Evolutionary conservation across 2,329 filamentous ascomycete genomes (phyloP).

Genomic region (Tolypocladium endophyticum): DNA sequence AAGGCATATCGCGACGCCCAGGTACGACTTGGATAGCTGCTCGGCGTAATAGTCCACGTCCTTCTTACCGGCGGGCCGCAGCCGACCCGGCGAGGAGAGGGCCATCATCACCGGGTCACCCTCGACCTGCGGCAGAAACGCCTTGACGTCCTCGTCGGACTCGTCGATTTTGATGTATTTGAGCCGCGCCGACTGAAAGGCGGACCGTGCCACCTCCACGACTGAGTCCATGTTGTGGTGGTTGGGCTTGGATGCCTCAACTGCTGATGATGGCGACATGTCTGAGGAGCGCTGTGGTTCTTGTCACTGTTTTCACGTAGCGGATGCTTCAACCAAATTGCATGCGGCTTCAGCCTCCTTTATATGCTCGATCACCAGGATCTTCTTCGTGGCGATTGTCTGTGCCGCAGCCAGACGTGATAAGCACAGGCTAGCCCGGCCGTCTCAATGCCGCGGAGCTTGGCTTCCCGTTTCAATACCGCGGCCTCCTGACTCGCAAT

Average conservation of each 20-base stretch:
- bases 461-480: neutral
- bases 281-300: neutral
- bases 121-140: constrained; percentile 5
- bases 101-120: constrained; percentile 6
- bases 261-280: neutral
- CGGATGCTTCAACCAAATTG: neutral
- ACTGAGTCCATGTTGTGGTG: neutral
- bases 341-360: neutral
- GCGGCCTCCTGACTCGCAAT: neutral
- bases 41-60: constrained; percentile 6
- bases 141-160: constrained; percentile 6
- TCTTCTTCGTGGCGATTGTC: neutral
- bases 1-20: constrained; percentile 11
- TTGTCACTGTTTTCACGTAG: neutral
- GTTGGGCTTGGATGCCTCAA: neutral
- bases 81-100: constrained; percentile 2
- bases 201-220: neutral
- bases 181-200: constrained; percentile 8
- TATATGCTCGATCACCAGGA: neutral
- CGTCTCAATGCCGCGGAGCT: neutral
- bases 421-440: too few species aligned
- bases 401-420: too few species aligned
- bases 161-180: constrained; percentile 9
- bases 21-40: constrained; percentile 6
- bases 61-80: constrained; percentile 5